A percentile compares a stretch with the other conserved stretches of the same genome.
Evolutionary conservation across 2,329 filamentous ascomycete genomes (phyloP).

Genomic region (Neurospora sp.): DNA sequence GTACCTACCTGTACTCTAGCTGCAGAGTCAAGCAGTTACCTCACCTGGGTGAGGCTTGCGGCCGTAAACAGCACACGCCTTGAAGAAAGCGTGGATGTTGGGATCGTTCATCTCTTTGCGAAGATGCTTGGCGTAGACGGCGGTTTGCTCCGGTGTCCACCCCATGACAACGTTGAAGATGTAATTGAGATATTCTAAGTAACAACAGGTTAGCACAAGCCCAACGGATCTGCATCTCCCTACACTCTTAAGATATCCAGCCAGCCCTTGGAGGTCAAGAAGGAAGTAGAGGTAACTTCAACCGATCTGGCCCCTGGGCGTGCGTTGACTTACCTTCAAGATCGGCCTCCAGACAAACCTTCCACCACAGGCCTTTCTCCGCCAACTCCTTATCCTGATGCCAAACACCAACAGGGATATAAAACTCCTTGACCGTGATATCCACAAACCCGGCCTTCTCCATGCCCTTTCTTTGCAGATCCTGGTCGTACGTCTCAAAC

Average conservation of each 20-base stretch:
- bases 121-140: constrained; percentile 11
- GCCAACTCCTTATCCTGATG: neutral
- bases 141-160: constrained; percentile 13
- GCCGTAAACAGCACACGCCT: constrained; percentile 6
- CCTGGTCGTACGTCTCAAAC: constrained; percentile 1
- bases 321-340: constrained; percentile 7
- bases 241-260: too few relatives aligned
- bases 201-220: too few relatives aligned
- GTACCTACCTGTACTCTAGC: too few relatives aligned
- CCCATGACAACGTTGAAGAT: constrained; percentile 4
- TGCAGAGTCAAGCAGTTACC: too few relatives aligned
- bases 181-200: too few relatives aligned
- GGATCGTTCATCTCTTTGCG: constrained; percentile 10
- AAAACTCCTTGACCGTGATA: neutral
- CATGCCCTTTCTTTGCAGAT: constrained; percentile 2
- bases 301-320: too few relatives aligned
- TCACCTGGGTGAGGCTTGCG: constrained; percentile 8
- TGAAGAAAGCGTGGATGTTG: constrained; percentile 12
- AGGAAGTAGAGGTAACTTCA: too few relatives aligned
- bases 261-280: too few relatives aligned
- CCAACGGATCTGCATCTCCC: neutral
- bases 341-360: constrained; percentile 7
- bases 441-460: constrained; percentile 1
- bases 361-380: constrained; percentile 16
- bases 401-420: neutral